Conservation (phyloP, 352 stramenopile species). For the Saprolegnia diclina region DNA sequence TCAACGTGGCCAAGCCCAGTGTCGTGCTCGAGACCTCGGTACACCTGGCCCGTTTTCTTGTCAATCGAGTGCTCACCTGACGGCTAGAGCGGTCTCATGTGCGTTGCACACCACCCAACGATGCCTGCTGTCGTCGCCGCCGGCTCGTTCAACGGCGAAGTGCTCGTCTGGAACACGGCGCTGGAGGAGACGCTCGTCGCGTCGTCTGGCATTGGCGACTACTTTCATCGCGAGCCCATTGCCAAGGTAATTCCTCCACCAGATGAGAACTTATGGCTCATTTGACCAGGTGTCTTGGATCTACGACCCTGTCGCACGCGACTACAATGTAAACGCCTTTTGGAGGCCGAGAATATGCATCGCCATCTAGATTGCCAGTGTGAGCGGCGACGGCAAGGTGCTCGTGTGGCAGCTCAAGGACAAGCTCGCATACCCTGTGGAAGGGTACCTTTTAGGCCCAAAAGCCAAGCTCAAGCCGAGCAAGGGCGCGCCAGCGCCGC, state of each 20-base stretch:
- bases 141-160: conserved; percentile 83
- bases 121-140: conserved; percentile 76
- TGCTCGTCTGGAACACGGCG: conserved; percentile 74
- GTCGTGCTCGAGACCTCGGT: conserved; percentile 75
- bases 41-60: neutral
- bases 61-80: neutral
- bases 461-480: neutral
- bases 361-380: conserved; percentile 49
- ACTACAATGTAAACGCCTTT: conserved; percentile 57
- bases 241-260: conserved; percentile 35
- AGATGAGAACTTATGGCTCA: neutral
- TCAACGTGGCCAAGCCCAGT: conserved; percentile 56
- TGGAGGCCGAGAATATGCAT: neutral
- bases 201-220: conserved; percentile 80
- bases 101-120: conserved; percentile 75
- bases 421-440: conserved; percentile 77
- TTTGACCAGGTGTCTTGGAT: conserved; percentile 52
- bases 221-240: conserved; percentile 83
- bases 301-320: conserved; percentile 57
- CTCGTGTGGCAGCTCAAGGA: conserved; percentile 84
- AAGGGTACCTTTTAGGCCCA: conserved; percentile 65
- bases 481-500: conserved; percentile 5
- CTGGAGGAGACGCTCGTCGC: conserved; percentile 59
- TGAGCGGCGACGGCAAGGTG: conserved; percentile 79
- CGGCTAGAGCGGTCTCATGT: conserved; percentile 77